These are phyloP conservation scores for Quillaja saponaria DNA, from an alignment of 306 rosid genomes.

Conservation along the genomic window DNA sequence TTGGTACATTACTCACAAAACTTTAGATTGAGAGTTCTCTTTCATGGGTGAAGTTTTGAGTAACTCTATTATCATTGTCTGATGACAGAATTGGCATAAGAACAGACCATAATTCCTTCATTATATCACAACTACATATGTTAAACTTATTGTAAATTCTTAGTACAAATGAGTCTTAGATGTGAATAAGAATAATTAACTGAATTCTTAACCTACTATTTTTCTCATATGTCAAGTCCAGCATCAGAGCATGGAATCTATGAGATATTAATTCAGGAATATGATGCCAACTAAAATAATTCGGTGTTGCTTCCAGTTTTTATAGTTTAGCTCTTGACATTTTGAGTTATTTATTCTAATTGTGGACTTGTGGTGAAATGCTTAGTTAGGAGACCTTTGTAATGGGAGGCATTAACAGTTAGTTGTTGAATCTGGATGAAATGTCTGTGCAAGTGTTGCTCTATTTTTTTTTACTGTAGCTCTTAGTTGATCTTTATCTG, in stretches of 20 bases:
- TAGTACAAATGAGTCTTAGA: too few relatives aligned
- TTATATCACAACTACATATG: too few relatives aligned
- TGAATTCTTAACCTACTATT: too few relatives aligned
- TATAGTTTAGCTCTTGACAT: slow-evolving; percentile 15
- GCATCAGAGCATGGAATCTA: too few relatives aligned
- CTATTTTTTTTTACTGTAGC: slow-evolving; percentile 4
- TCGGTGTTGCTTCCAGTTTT: slow-evolving; percentile 16
- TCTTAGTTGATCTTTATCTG: slow-evolving; percentile 28
- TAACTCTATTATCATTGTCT: neutral
- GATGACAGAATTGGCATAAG: neutral
- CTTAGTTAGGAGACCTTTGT: slow-evolving; percentile 4
- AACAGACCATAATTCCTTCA: too few relatives aligned
- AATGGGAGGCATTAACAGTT: slow-evolving; percentile 10
- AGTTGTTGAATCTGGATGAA: slow-evolving; percentile 16
- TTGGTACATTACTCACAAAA: slow-evolving; percentile 1
- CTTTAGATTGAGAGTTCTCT: slow-evolving; percentile 4
- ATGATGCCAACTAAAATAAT: neutral
- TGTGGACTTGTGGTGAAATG: slow-evolving; percentile 17
- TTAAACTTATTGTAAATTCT: too few relatives aligned
- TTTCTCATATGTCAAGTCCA: too few relatives aligned
- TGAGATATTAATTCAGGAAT: too few relatives aligned
- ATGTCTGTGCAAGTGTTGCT: slow-evolving; percentile 13
- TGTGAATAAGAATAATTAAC: too few relatives aligned
- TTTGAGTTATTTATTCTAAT: slow-evolving; percentile 15
- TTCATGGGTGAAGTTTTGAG: neutral